Evolutionary conservation across 192 early-diverging fungal genomes (phyloP).

Genomic region (Lobosporangium transversale): DNA sequence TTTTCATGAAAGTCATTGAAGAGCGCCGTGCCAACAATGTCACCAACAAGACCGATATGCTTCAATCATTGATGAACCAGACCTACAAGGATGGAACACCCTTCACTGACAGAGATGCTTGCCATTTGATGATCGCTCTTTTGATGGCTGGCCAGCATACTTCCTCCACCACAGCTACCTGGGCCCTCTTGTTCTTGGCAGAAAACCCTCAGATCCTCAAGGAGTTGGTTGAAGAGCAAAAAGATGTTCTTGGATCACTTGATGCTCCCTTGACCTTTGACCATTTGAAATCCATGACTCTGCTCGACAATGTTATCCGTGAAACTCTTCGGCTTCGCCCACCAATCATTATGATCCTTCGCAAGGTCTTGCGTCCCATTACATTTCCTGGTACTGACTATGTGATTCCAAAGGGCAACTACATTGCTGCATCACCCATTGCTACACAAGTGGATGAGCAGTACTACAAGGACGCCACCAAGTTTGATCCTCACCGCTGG

Average conservation of each 20-base stretch:
- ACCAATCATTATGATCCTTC: constrained; percentile 93
- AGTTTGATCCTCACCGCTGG: constrained; percentile 88
- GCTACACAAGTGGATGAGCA: constrained; percentile 82
- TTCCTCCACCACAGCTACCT: constrained; percentile 88
- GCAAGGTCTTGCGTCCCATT: constrained; percentile 83
- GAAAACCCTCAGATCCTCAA: constrained; percentile 74
- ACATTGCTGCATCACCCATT: constrained; percentile 84
- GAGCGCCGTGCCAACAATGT: constrained; percentile 68
- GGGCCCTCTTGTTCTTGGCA: constrained; percentile 91
- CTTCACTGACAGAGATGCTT: constrained; percentile 85
- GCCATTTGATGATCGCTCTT: constrained; percentile 97
- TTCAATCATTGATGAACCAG: constrained; percentile 85
- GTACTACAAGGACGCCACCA: constrained; percentile 82
- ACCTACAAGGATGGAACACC: constrained; percentile 90
- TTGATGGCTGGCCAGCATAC: constrained; percentile 99
- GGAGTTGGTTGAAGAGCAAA: constrained; percentile 80
- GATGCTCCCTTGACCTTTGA: constrained; percentile 75
- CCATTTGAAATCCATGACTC: constrained; percentile 73
- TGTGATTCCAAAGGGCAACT: constrained; percentile 91
- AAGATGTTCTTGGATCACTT: constrained; percentile 63
- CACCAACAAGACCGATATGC: constrained; percentile 73
- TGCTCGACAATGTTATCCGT: constrained; percentile 86
- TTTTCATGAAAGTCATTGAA: constrained; percentile 85
- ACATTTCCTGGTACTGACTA: constrained; percentile 79
- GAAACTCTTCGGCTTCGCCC: constrained; percentile 94